These are phyloP conservation scores for Ephemerocybe angulata DNA, from an alignment of 768 basidiomycete species.

Conservation along the genomic window DNA sequence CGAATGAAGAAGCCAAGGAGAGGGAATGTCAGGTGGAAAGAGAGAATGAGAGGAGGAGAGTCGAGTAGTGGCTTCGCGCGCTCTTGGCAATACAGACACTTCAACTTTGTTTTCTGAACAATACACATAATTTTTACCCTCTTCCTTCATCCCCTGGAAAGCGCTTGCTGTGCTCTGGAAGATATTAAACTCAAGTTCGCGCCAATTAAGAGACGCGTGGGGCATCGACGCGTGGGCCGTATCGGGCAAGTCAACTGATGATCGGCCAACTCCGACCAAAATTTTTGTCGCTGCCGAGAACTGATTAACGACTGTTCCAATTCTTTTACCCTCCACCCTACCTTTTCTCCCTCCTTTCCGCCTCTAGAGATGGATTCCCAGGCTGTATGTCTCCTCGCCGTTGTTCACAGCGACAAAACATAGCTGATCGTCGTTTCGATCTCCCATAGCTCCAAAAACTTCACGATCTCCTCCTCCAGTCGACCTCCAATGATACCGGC, in stretches of 20 bases:
- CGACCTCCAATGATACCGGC: conserved; percentile 83
- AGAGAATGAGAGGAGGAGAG: conserved; percentile 1
- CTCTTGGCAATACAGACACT: no score
- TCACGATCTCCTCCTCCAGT: conserved; percentile 82
- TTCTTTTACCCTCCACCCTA: conserved; percentile 22
- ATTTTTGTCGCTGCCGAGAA: conserved; percentile 35
- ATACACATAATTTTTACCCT: no score
- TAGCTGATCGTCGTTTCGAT: conserved; percentile 18
- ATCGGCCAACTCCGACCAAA: conserved; percentile 56
- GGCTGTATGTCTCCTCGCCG: conserved; percentile 30
- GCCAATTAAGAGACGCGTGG: not conserved
- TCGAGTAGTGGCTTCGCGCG: no score
- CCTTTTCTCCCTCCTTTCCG: conserved; percentile 24
- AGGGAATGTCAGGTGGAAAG: not conserved
- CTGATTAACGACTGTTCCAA: conserved; percentile 1
- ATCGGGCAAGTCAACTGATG: conserved; percentile 17
- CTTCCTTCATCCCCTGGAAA: no score
- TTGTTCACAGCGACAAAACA: conserved; percentile 8
- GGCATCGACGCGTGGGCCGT: not conserved
- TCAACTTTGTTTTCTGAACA: no score
- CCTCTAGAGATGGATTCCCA: conserved; percentile 40
- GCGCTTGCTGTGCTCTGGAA: no score
- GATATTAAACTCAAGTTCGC: no score
- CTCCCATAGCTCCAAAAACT: conserved; percentile 66
- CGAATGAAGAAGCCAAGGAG: not conserved